Evolutionary conservation across 352 stramenopile species (phyloP).

Genomic region (Phytophthora hibernalis): DNA sequence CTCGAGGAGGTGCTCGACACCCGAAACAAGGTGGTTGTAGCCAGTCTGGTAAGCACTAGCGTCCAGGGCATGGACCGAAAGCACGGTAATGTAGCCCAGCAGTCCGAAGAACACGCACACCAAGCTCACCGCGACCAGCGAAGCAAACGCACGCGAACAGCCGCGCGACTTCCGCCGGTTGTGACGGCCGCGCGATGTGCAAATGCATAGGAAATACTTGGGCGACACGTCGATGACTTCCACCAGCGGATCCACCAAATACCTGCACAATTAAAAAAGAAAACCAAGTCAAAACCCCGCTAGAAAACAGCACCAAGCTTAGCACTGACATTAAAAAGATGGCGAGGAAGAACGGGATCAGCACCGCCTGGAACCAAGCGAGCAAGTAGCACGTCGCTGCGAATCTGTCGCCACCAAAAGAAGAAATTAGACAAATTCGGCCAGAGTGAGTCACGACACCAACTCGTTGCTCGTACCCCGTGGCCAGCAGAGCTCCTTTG

Average conservation of each 20-base stretch:
- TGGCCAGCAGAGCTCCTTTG: conserved; percentile 84
- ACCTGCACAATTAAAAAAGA: conserved; percentile 39
- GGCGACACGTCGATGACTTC: conserved; percentile 90
- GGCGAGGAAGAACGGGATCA: conserved; percentile 89
- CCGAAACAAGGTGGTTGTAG: conserved; percentile 77
- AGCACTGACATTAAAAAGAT: conserved; percentile 85
- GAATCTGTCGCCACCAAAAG: conserved; percentile 41
- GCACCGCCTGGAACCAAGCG: conserved; percentile 85
- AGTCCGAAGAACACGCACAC: conserved; percentile 90
- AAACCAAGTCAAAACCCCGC: conserved; percentile 2
- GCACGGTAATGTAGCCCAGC: conserved; percentile 88
- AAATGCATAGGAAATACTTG: conserved; percentile 88
- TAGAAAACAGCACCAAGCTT: background rate
- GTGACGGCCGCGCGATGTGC: conserved; percentile 78
- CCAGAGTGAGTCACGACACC: background rate
- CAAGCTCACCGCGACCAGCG: conserved; percentile 81
- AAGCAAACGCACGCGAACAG: conserved; percentile 86
- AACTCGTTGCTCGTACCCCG: conserved; percentile 51
- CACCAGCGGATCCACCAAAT: conserved; percentile 87
- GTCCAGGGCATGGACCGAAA: conserved; percentile 86
- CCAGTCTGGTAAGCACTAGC: conserved; percentile 84
- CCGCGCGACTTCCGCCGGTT: conserved; percentile 77
- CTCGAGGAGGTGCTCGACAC: conserved; percentile 67
- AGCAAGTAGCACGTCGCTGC: conserved; percentile 83
- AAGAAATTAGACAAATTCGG: conserved; percentile 8